A percentile compares a stretch with the other conserved stretches of the same genome.
Conservation (phyloP, 2,329 filamentous ascomycete genomes). For the Aspergillus fijiensis region DNA sequence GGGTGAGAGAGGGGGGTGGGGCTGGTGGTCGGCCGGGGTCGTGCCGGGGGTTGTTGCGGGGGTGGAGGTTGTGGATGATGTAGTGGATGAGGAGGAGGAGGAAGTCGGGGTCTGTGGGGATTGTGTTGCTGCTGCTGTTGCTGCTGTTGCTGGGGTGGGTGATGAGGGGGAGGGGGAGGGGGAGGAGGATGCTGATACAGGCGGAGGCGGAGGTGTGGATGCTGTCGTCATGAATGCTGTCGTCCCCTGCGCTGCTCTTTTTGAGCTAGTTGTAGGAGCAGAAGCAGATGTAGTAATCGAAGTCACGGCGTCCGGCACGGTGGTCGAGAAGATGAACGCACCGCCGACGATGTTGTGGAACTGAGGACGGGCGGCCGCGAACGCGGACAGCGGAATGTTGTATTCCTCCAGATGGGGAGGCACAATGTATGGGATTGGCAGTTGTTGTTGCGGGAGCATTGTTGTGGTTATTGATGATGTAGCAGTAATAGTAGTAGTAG, state of each 20-base stretch:
- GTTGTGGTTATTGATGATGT: too few species aligned
- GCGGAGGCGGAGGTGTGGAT: too few species aligned
- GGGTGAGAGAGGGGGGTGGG: too few species aligned
- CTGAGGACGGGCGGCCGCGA: slow-evolving; percentile 28
- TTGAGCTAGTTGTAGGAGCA: not conserved
- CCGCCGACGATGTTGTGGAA: slow-evolving; percentile 30
- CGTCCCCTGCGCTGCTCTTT: too few species aligned
- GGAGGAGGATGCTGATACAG: not conserved
- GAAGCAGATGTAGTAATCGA: not conserved
- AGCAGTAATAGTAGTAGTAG: too few species aligned
- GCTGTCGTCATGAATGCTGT: too few species aligned
- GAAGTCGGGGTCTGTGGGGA: slow-evolving; percentile 16
- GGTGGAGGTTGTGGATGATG: slow-evolving; percentile 46
- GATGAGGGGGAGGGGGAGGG: not conserved
- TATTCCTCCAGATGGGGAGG: slow-evolving; percentile 32
- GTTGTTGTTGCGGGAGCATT: not conserved
- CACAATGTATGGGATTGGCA: slow-evolving; percentile 1
- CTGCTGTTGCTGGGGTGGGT: not conserved
- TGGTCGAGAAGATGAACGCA: slow-evolving; percentile 30
- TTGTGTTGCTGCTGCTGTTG: not conserved
- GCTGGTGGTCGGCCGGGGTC: not conserved
- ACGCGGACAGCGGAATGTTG: slow-evolving; percentile 27
- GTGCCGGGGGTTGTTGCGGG: slow-evolving; percentile 37
- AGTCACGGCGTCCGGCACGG: not conserved
- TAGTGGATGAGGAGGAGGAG: slow-evolving; percentile 15